phyloP scores from a whole-genome alignment of 768 basidiomycete species.

The Lactarius sanguifluus region DNA sequence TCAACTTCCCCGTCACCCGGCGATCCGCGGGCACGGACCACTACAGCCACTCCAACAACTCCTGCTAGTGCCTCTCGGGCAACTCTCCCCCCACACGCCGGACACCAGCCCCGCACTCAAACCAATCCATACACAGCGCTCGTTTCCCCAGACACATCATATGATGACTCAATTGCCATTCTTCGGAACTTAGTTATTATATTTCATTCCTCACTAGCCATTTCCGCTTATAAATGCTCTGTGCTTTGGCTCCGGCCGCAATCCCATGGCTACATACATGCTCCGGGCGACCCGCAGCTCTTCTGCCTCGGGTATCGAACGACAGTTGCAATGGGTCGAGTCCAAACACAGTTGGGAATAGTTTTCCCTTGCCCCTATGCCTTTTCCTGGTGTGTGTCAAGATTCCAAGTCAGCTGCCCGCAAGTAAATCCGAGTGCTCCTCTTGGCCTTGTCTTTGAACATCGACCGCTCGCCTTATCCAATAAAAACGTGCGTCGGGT shows the following conservation, averaged over 20 bases:
- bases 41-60: not conserved
- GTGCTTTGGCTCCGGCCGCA: constrained; percentile 15
- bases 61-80: constrained; percentile 4
- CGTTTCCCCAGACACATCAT: constrained; percentile 23
- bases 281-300: not conserved
- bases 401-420: constrained; percentile 3
- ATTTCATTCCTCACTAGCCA: not conserved
- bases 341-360: constrained; percentile 1
- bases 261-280: constrained; percentile 8
- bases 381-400: not conserved
- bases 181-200: constrained; percentile 13
- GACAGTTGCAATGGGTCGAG: not conserved
- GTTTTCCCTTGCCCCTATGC: not conserved
- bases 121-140: constrained; percentile 3
- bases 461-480: not conserved
- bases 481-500: not conserved
- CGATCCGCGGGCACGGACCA: constrained; percentile 12
- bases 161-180: constrained; percentile 12
- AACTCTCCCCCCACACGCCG: constrained; percentile 1
- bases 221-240: not conserved
- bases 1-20: constrained; percentile 6
- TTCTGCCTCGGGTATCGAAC: constrained; percentile 12
- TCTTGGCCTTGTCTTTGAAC: not conserved
- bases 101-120: constrained; percentile 10
- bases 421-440: not conserved